phyloP scores from a whole-genome alignment of 768 basidiomycete genomes.

The Leucosporidium creatinivorum region DNA sequence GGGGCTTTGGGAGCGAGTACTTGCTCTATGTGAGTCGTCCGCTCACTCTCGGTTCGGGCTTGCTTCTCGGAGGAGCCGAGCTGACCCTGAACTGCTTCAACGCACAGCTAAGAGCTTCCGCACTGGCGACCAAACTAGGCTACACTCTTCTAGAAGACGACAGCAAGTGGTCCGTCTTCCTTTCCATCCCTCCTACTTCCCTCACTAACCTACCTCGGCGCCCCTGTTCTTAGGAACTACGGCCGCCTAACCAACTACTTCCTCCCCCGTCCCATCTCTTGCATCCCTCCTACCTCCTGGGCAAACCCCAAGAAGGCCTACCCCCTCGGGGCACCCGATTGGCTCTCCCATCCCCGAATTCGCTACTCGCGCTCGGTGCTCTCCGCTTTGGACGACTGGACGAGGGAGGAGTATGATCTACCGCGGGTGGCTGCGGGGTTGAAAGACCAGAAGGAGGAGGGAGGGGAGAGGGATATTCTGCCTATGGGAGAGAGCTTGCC shows the following conservation, averaged over 20 bases:
- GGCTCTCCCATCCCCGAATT: conserved; percentile 21
- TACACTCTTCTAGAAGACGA: conserved; percentile 32
- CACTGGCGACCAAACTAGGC: conserved; percentile 25
- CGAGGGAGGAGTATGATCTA: conserved; percentile 12
- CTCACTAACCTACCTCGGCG: no score
- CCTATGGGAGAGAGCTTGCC: conserved; percentile 27
- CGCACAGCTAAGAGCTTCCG: conserved; percentile 16
- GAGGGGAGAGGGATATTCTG: conserved; percentile 4
- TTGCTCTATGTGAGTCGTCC: no score
- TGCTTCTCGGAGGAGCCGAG: no score
- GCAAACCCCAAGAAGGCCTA: conserved; percentile 2
- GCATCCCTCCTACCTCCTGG: conserved; percentile 27
- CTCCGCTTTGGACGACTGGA: conserved; percentile 19
- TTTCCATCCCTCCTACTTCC: conserved; percentile 4
- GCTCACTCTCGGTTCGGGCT: no score
- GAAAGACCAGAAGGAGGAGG: neutral
- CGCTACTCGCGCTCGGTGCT: conserved; percentile 10
- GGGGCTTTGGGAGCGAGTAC: no score
- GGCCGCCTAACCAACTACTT: conserved; percentile 15
- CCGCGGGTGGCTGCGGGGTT: conserved; percentile 13
- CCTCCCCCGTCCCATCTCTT: conserved; percentile 21
- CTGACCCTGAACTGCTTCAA: neutral
- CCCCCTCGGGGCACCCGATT: conserved; percentile 7
- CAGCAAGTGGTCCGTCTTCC: conserved; percentile 6
- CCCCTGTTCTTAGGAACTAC: no score